Evolutionary conservation across 1,139 yeast genomes (phyloP).

Genomic region (Taphrina communis): DNA sequence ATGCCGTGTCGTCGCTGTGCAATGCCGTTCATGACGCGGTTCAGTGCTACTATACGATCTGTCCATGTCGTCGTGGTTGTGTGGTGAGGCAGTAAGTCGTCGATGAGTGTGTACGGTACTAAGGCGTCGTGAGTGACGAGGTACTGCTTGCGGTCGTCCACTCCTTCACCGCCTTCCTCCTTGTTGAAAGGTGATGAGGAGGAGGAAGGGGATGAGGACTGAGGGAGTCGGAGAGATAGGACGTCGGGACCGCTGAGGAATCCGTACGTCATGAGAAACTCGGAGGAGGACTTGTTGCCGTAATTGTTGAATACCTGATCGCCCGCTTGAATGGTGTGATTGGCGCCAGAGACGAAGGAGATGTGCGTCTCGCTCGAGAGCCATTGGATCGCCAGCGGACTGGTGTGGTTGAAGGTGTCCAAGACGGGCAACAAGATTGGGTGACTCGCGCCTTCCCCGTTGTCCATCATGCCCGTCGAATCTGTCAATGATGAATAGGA

Average conservation of each 20-base stretch:
- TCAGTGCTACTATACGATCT: not conserved
- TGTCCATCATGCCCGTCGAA: not conserved
- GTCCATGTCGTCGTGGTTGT: not conserved
- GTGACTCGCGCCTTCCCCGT: slow-evolving; percentile 54
- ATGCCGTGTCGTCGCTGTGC: not conserved
- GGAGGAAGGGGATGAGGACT: not conserved
- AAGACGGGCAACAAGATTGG: slow-evolving; percentile 79
- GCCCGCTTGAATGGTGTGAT: slow-evolving; percentile 51
- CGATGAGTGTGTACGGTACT: not conserved
- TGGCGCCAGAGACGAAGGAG: slow-evolving; percentile 45
- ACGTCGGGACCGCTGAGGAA: slow-evolving; percentile 29
- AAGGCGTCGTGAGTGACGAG: not conserved
- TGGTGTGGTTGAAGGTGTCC: slow-evolving; percentile 77
- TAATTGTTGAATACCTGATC: slow-evolving; percentile 75
- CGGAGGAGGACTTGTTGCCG: slow-evolving; percentile 86
- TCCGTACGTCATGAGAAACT: slow-evolving; percentile 61
- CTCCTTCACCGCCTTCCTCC: not conserved
- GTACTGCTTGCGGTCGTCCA: not conserved
- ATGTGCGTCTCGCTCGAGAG: slow-evolving; percentile 39
- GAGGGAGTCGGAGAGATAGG: not conserved
- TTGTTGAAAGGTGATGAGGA: too few relatives aligned
- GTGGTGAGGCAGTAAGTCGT: not conserved
- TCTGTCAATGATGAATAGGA: slow-evolving; percentile 45
- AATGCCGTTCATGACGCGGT: not conserved
- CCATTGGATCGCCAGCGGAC: slow-evolving; percentile 73